Evolutionary conservation across 2,329 filamentous ascomycete species (phyloP), one percentile per base, ranked within the genome.

Genomic region (Thyridium curvatum): DNA sequence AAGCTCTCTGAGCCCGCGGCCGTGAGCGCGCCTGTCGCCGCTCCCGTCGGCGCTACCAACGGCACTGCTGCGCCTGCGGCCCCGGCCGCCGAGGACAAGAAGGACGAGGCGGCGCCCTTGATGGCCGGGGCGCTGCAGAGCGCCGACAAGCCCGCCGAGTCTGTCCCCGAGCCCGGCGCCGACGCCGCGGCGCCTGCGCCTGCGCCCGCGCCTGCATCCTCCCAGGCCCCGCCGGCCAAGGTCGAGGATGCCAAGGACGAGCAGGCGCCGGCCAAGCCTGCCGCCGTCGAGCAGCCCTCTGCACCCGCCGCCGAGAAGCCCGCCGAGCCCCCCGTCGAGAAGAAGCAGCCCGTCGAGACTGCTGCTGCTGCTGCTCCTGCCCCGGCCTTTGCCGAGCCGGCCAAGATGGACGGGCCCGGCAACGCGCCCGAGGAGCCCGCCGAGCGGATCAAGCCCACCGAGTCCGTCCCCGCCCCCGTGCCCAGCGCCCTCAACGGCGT

Each of bases 81-180:
- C 7, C n/a, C 26, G 26, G 34, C 8, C 7, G 21, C 12, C 30
- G 34, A 4, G 7, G 18, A 14, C 26, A 30, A 30, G 35, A 14
- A 21, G 18, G 21, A 26, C 10, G 21, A 26, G 21, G 6, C 21
- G 6, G 21, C 21, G 6, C 21, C 21, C 6, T 15, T 33, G 28
- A 38, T 32, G 29, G 29, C 36, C 16, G 30, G 13, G 2, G 15
- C 86, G 10, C 32, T 33, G 32, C 32, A 33, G 32, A 18, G 32
- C 10, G 32, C 15, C 4, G 14, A 15, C 10, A 33, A 33, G 32
- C 9, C 32, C 10, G 30, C 30, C 16, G 30, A 32, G n/a, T 26
- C 21, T 26, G 21, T 10, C 6, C 21, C 21, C 10, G 21, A 26
- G 21, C 21, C 21, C 21, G 10, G 21, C 21, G 21, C 21, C 6